Evolutionary conservation across 1,284 basidiomycete species (phyloP).

Genomic region (Phlebopus sp.): DNA sequence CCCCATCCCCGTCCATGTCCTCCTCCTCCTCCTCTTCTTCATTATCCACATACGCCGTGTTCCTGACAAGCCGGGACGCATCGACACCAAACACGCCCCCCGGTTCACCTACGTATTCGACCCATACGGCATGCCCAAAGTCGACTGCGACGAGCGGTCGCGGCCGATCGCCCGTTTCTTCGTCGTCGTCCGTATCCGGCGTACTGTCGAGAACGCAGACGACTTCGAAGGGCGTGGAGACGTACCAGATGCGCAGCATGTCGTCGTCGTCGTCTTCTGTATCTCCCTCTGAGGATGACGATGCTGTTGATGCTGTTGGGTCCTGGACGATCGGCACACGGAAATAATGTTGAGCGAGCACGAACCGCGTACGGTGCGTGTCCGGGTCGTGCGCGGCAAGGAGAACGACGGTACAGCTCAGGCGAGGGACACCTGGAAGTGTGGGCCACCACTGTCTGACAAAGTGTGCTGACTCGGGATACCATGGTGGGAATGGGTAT

Average conservation of each 20-base stretch:
- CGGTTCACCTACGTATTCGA: constrained; percentile 52
- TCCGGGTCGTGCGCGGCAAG: constrained; percentile 56
- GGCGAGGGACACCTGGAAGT: constrained; percentile 52
- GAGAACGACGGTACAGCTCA: constrained; percentile 71
- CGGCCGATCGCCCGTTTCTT: constrained; percentile 43
- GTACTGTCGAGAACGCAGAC: constrained; percentile 57
- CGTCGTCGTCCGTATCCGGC: constrained; percentile 33
- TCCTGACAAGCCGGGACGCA: constrained; percentile 22
- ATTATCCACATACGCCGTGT: constrained; percentile 19
- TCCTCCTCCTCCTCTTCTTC: constrained; percentile 17
- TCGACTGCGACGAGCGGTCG: constrained; percentile 73
- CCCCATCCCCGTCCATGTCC: constrained; percentile 6
- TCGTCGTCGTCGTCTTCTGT: too few species aligned
- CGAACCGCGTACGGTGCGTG: constrained; percentile 56
- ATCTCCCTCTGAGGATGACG: constrained; percentile 20
- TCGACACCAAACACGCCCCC: constrained; percentile 29
- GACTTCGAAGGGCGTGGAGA: constrained; percentile 66
- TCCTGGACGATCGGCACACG: constrained; percentile 48
- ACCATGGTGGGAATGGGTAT: constrained; percentile 59
- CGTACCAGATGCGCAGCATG: constrained; percentile 66
- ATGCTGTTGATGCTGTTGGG: constrained; percentile 4
- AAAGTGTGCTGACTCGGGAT: constrained; percentile 69
- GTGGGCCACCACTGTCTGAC: constrained; percentile 78
- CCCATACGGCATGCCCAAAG: constrained; percentile 75
- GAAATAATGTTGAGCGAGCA: constrained; percentile 76